Evolutionary conservation across 495 filamentous ascomycete genomes (phyloP).

Genomic region (Aspergillus bertholletiae): DNA sequence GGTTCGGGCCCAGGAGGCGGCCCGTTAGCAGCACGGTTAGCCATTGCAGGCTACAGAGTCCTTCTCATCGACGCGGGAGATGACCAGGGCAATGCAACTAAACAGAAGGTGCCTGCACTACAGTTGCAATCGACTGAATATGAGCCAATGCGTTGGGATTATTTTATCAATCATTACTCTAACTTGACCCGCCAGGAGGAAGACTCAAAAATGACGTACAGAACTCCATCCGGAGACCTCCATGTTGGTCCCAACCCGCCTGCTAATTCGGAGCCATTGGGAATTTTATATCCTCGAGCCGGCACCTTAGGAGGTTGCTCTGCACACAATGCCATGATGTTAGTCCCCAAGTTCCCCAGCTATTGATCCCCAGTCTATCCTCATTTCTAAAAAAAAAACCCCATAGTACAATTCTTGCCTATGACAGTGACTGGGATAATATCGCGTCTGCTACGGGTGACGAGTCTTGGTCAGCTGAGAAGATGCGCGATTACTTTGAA

Average conservation of each 20-base stretch:
- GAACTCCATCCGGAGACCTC: constrained; percentile 28
- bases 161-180: constrained; percentile 42
- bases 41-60: constrained; percentile 52
- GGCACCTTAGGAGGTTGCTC: constrained; percentile 43
- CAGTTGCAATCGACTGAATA: constrained; percentile 38
- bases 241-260: constrained; percentile 36
- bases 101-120: constrained; percentile 34
- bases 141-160: constrained; percentile 39
- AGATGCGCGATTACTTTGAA: constrained; percentile 40
- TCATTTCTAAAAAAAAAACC: background rate
- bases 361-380: background rate
- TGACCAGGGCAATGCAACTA: constrained; percentile 45
- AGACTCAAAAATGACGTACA: constrained; percentile 43
- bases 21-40: constrained; percentile 57
- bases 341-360: background rate
- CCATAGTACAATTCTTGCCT: constrained; percentile 28
- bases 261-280: constrained; percentile 27
- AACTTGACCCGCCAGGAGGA: constrained; percentile 29
- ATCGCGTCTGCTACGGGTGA: constrained; percentile 38
- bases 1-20: constrained; percentile 62
- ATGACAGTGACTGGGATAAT: constrained; percentile 42
- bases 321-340: constrained; percentile 45
- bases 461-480: constrained; percentile 30
- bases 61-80: constrained; percentile 61
- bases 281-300: constrained; percentile 41